Conservation (phyloP, 768 basidiomycete genomes). For the Paxillus involutus region DNA sequence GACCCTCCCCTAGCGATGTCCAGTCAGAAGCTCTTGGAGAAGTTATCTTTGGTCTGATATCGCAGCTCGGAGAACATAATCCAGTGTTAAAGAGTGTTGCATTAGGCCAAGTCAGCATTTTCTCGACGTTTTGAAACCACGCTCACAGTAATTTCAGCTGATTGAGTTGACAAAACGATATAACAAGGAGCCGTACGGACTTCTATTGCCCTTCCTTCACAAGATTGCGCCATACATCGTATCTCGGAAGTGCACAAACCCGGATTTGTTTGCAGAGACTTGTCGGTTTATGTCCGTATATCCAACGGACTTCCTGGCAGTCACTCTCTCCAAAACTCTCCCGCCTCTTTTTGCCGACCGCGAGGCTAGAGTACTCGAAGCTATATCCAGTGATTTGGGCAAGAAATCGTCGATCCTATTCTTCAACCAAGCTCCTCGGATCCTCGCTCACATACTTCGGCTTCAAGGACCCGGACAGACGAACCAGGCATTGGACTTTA, state of each 20-base stretch:
- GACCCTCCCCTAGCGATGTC: slow-evolving; percentile 38
- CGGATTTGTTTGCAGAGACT: slow-evolving; percentile 56
- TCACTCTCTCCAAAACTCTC: slow-evolving; percentile 62
- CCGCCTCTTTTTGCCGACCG: slow-evolving; percentile 68
- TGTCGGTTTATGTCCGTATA: slow-evolving; percentile 67
- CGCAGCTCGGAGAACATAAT: slow-evolving; percentile 66
- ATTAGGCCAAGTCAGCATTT: slow-evolving; percentile 55
- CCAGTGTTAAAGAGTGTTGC: slow-evolving; percentile 69
- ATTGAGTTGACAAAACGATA: slow-evolving; percentile 54
- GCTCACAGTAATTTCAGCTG: slow-evolving; percentile 43
- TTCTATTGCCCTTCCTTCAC: slow-evolving; percentile 70
- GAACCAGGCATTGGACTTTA: slow-evolving; percentile 58
- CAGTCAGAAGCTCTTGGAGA: slow-evolving; percentile 56
- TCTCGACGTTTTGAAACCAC: not conserved
- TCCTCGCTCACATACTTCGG: slow-evolving; percentile 69
- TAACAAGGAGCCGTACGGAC: slow-evolving; percentile 60
- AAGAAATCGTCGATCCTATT: slow-evolving; percentile 49
- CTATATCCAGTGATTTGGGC: slow-evolving; percentile 55
- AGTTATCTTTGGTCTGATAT: slow-evolving; percentile 59
- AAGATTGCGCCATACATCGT: slow-evolving; percentile 67
- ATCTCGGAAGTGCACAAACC: slow-evolving; percentile 55
- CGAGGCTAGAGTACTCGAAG: slow-evolving; percentile 57
- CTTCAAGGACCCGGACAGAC: slow-evolving; percentile 54
- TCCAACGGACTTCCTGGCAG: slow-evolving; percentile 59
- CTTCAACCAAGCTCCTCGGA: slow-evolving; percentile 53